Conservation (phyloP, 352 stramenopile genomes). For the Lagenidium giganteum region DNA sequence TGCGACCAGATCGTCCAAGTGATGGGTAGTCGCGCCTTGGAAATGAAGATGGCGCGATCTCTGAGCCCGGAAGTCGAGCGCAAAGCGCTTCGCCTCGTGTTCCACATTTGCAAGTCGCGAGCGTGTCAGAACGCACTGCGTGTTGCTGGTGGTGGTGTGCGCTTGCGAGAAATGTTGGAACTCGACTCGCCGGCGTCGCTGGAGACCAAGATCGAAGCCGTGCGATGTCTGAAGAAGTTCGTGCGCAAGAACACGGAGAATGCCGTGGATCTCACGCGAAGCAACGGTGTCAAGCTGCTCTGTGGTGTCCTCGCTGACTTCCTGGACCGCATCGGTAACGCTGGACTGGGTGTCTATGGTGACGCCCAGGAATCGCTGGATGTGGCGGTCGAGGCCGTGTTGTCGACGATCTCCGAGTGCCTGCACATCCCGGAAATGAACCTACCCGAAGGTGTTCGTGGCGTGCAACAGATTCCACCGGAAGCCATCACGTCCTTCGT, state of each 20-base stretch:
- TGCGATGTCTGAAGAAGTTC: constrained; percentile 66
- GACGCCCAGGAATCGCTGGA: constrained; percentile 59
- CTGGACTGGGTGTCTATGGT: too few relatives aligned
- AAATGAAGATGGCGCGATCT: constrained; percentile 38
- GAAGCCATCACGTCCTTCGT: constrained; percentile 59
- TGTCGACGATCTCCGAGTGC: constrained; percentile 74
- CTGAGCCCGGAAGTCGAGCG: constrained; percentile 56
- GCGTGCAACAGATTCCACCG: constrained; percentile 46
- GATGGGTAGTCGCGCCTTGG: constrained; percentile 52
- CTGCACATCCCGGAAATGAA: constrained; percentile 46
- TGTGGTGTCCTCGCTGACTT: constrained; percentile 55
- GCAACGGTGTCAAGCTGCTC: constrained; percentile 47
- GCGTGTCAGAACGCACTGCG: constrained; percentile 66
- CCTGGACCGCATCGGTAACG: constrained; percentile 12
- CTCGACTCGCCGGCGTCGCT: constrained; percentile 39
- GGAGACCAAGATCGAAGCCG: constrained; percentile 61
- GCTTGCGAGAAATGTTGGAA: constrained; percentile 53
- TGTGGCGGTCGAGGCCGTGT: constrained; percentile 61
- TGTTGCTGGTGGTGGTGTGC: constrained; percentile 37
- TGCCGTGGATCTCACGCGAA: constrained; percentile 51
- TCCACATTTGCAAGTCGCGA: constrained; percentile 63
- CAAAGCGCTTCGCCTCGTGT: constrained; percentile 66
- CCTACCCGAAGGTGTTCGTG: constrained; percentile 22
- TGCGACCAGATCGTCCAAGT: constrained; percentile 52
- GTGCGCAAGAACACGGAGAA: constrained; percentile 71